Evolutionary conservation across 2,329 filamentous ascomycete species (phyloP), one percentile per base, ranked within the genome.

Genomic region (Calycina herbarum): DNA sequence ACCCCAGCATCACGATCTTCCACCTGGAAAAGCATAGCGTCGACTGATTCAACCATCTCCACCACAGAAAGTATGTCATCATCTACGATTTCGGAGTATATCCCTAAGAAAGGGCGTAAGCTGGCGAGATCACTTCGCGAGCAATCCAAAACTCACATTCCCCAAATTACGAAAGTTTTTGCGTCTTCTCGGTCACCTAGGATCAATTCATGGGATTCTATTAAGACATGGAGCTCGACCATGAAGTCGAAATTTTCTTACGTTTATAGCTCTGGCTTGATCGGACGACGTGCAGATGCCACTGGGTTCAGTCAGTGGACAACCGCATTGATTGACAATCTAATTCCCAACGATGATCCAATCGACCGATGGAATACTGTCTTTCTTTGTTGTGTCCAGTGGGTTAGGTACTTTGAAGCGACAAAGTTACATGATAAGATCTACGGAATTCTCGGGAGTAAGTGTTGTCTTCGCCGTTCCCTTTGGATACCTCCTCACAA

Each of bases 251-350:
- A 64, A 40, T 64, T 64, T 31, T 24, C 35, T 20, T 64, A 60
- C 24, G 31, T 64, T 15, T 64, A 64, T 27, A 40, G 51, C 11
- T 51, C 63, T 27, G 33, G 48, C 15, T 35, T 58, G 42, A 45
- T 17, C 5, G 54, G n/a, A 20, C 51, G 60, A 24, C 54, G 63
- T 10, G 57, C 63, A 42, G 63, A 64, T 17, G 63, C 63, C 2
- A 64, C 63, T 6, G 63, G 63, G 15, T 64, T 64, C 56, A 60
- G 57, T 45, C 63, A 64, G 31, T 64, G 63, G 63, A 64, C 63
- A n/a, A 64, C 58, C n/a, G 63, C 63, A 10, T 57, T 64, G 6
- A 60, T 64, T 48, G 63, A 64, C 24, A 64, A 64, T 57, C 17
- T 64, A 5, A 60, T 45, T n/a, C 45, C 63, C 3, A 64, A 57